These are phyloP conservation scores for Kwoniella shivajii DNA, from an alignment of 1,284 basidiomycete genomes.

Conservation along the genomic window DNA sequence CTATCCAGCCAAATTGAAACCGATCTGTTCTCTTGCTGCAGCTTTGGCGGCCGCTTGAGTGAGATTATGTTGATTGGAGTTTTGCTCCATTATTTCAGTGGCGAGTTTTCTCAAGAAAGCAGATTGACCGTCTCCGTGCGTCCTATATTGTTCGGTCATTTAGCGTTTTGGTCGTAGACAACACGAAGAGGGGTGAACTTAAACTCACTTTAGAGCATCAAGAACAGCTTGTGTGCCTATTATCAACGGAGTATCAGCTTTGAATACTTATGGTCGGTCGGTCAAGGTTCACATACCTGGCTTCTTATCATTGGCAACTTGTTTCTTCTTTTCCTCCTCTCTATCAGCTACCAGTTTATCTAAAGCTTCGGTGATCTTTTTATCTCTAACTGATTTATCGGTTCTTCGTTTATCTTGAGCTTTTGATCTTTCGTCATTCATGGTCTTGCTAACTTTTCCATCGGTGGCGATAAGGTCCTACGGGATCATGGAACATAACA, in stretches of 20 bases:
- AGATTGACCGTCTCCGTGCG: constrained; percentile 41
- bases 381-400: constrained; percentile 42
- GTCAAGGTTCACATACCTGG: constrained; percentile 27
- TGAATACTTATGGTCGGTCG: background rate
- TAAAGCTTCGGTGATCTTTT: constrained; percentile 48
- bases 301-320: constrained; percentile 48
- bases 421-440: constrained; percentile 35
- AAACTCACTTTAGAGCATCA: constrained; percentile 50
- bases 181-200: background rate
- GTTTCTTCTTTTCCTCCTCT: constrained; percentile 50
- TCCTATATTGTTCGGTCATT: constrained; percentile 17
- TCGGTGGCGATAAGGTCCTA: constrained; percentile 44
- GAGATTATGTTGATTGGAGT: constrained; percentile 49
- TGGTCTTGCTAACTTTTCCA: constrained; percentile 32
- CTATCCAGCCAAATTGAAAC: constrained; percentile 54
- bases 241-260: background rate
- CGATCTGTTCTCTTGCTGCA: constrained; percentile 52
- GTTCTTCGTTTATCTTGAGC: constrained; percentile 43
- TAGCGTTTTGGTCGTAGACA: background rate
- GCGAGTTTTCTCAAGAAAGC: constrained; percentile 49
- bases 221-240: constrained; percentile 47
- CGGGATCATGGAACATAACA: background rate
- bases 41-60: constrained; percentile 46
- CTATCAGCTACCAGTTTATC: constrained; percentile 45
- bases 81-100: constrained; percentile 50